Evolutionary conservation across 2,329 filamentous ascomycete species (phyloP).

Genomic region (Colletotrichum trifolii): DNA sequence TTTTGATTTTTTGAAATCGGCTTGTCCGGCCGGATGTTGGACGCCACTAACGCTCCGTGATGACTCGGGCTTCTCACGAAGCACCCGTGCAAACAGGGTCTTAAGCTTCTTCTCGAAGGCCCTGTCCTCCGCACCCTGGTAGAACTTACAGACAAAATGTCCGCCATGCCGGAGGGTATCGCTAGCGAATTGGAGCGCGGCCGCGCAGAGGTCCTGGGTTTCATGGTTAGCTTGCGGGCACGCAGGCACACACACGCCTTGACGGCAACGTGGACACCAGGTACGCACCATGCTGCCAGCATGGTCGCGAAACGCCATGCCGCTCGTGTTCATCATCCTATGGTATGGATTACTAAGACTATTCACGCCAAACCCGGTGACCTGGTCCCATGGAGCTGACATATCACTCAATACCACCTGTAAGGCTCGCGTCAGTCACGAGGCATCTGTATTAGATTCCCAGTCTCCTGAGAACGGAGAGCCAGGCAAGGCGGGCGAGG

Average conservation of each 20-base stretch:
- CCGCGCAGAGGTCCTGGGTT: conserved; percentile 84
- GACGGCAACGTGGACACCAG: not conserved
- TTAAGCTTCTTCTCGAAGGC: conserved; percentile 78
- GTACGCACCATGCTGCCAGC: conserved; percentile 90
- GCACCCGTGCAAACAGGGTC: conserved; percentile 81
- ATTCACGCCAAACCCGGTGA: conserved; percentile 80
- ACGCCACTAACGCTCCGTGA: conserved; percentile 79
- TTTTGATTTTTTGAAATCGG: not conserved
- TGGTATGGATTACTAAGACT: conserved; percentile 94
- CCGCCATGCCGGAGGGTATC: conserved; percentile 86
- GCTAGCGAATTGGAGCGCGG: conserved; percentile 85
- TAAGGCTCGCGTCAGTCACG: conserved; percentile 29
- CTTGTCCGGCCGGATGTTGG: not conserved
- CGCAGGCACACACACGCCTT: not conserved
- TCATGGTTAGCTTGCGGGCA: conserved; percentile 4
- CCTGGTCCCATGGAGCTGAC: conserved; percentile 95
- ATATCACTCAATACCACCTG: conserved; percentile 96
- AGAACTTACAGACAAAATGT: conserved; percentile 97
- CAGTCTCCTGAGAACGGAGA: too few relatives aligned
- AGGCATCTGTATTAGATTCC: not conserved
- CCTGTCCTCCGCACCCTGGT: conserved; percentile 90
- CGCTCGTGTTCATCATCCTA: conserved; percentile 99
- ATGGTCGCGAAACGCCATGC: conserved; percentile 87
- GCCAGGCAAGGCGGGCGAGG: too few relatives aligned
- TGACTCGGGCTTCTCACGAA: conserved; percentile 90